These are phyloP conservation scores for Stagonosporopsis cucurbitacearum DNA, from an alignment of 2,329 filamentous ascomycete genomes.

Conservation along the genomic window DNA sequence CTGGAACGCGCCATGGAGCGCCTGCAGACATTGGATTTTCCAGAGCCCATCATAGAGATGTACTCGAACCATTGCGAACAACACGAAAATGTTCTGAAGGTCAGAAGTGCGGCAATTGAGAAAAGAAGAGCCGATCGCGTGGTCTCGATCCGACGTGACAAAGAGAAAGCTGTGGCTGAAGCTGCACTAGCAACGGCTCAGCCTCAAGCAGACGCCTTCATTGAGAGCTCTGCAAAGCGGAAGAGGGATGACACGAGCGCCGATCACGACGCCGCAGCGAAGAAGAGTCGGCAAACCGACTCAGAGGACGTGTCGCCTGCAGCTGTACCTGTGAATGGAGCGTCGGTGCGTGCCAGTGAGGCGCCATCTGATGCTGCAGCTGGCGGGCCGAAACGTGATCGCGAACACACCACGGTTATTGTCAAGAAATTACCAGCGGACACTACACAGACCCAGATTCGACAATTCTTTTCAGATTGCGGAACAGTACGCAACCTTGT, in stretches of 20 bases:
- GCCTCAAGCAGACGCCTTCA: conserved; percentile 23
- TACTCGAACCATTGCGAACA: conserved; percentile 85
- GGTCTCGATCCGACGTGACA: conserved; percentile 63
- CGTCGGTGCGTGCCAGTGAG: conserved; percentile 39
- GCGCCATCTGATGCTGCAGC: conserved; percentile 42
- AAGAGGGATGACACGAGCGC: conserved; percentile 67
- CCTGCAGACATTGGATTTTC: conserved; percentile 72
- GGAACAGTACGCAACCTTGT: conserved; percentile 82
- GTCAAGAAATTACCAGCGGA: conserved; percentile 77
- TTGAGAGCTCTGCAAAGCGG: conserved; percentile 68
- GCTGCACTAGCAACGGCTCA: conserved; percentile 46
- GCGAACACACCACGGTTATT: conserved; percentile 86
- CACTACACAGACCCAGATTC: conserved; percentile 73
- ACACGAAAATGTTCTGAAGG: conserved; percentile 78
- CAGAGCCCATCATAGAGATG: conserved; percentile 75
- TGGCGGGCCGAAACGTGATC: conserved; percentile 72
- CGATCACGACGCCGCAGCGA: conserved; percentile 63
- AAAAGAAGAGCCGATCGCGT: conserved; percentile 66
- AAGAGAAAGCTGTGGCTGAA: conserved; percentile 67
- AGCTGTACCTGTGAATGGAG: conserved; percentile 24
- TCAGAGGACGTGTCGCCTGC: conserved; percentile 20
- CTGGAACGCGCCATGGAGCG: conserved; percentile 72
- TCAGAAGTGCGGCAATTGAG: conserved; percentile 76
- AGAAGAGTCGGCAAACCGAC: conserved; percentile 67
- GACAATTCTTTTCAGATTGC: conserved; percentile 91